Conservation (phyloP, 2,329 filamentous ascomycete genomes). For the Knoxdaviesia proteae region DNA sequence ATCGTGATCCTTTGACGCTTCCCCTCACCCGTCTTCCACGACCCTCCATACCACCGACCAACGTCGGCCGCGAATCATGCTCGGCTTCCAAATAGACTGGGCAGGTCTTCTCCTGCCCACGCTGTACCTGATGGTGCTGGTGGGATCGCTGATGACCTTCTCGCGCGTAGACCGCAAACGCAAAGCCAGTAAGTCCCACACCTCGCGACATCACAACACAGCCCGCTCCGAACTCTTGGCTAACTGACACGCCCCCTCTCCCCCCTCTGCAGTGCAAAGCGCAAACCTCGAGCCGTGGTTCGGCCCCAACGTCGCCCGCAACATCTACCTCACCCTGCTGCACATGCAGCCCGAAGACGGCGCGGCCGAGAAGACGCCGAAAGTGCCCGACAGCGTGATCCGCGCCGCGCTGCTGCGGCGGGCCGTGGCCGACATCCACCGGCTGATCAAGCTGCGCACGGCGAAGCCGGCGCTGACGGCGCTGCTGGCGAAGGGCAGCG, state of each 20-base stretch:
- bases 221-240: background rate
- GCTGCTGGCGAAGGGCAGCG: constrained; percentile 71
- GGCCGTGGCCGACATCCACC: constrained; percentile 79
- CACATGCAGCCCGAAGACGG: constrained; percentile 48
- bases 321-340: constrained; percentile 82
- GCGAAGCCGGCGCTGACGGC: constrained; percentile 74
- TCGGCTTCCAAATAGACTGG: constrained; percentile 46
- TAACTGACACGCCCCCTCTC: constrained; percentile 4
- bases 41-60: background rate
- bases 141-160: constrained; percentile 79
- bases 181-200: constrained; percentile 46
- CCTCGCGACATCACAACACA: constrained; percentile 4
- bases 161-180: constrained; percentile 83
- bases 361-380: constrained; percentile 42
- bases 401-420: constrained; percentile 75
- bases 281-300: constrained; percentile 90
- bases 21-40: constrained; percentile 2
- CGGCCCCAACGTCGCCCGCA: constrained; percentile 69
- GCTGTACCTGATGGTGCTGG: constrained; percentile 71
- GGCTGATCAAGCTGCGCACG: constrained; percentile 71
- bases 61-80: constrained; percentile 17
- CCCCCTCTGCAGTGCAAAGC: constrained; percentile 37
- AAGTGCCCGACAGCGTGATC: constrained; percentile 64
- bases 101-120: constrained; percentile 68
- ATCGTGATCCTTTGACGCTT: background rate